Evolutionary conservation across 257 asterid species (phyloP).

Genomic region (Gentiana dahurica): DNA sequence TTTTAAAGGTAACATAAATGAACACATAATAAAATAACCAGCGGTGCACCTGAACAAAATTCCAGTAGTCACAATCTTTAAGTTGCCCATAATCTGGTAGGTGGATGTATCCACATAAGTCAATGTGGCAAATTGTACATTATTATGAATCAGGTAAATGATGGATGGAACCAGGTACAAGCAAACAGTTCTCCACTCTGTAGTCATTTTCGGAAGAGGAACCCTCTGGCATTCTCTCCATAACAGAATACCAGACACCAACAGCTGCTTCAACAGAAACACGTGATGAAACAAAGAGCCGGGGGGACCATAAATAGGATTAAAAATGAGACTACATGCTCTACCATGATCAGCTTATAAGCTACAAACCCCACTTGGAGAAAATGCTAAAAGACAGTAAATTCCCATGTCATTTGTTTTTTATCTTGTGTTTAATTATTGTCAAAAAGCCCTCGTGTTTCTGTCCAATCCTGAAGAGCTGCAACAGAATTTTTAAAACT

Average conservation of each 20-base stretch:
- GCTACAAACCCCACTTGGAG: no score
- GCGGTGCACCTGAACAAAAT: constrained; percentile 67
- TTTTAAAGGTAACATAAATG: not conserved
- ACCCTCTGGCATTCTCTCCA: constrained; percentile 67
- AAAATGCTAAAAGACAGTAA: not conserved
- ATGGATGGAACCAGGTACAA: constrained; percentile 81
- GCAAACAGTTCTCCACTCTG: constrained; percentile 72
- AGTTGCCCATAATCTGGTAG: constrained; percentile 93
- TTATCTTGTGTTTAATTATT: not conserved
- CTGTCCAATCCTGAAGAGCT: no score
- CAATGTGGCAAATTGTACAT: constrained; percentile 95
- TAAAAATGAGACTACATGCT: no score
- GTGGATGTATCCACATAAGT: constrained; percentile 93
- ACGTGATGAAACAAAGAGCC: no score
- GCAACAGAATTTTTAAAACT: no score
- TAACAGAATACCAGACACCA: constrained; percentile 65
- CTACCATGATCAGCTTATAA: no score
- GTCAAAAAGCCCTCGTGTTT: not conserved
- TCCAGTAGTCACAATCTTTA: constrained; percentile 92
- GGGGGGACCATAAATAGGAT: no score
- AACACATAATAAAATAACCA: not conserved
- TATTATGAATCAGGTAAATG: constrained; percentile 94
- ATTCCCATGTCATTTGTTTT: not conserved
- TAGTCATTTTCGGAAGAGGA: constrained; percentile 81
- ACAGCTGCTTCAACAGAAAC: constrained; percentile 45